Evolutionary conservation across 2,329 filamentous ascomycete species (phyloP).

Genomic region (Fusarium avenaceum): DNA sequence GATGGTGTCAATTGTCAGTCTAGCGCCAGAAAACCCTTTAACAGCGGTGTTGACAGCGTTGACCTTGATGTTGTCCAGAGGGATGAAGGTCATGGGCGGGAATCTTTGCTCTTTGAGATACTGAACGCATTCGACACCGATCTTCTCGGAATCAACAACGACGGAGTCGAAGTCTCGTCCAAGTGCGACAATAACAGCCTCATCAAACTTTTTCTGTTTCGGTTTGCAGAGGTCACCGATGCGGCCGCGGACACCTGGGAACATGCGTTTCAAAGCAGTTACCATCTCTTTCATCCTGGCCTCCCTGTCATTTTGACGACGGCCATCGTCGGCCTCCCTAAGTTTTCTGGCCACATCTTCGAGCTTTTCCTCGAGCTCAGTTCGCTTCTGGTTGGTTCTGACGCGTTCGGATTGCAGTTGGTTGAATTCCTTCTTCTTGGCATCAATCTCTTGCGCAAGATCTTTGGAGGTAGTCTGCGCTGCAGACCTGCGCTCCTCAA

Average conservation of each 20-base stretch:
- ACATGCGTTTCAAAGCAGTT: slow-evolving; percentile 87
- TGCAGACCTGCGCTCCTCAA: slow-evolving; percentile 76
- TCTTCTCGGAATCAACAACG: slow-evolving; percentile 95
- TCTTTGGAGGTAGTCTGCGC: slow-evolving; percentile 75
- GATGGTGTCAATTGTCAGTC: slow-evolving; percentile 94
- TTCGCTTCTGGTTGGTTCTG: slow-evolving; percentile 82
- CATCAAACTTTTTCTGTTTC: slow-evolving; percentile 96
- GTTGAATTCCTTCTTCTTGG: slow-evolving; percentile 93
- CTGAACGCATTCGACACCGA: slow-evolving; percentile 91
- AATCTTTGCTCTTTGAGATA: slow-evolving; percentile 92
- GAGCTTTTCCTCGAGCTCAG: slow-evolving; percentile 92
- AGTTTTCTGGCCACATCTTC: slow-evolving; percentile 84
- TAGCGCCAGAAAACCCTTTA: slow-evolving; percentile 87
- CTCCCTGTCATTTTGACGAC: slow-evolving; percentile 88
- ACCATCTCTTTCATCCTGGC: slow-evolving; percentile 84
- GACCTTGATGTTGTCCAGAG: slow-evolving; percentile 96
- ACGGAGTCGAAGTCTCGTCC: slow-evolving; percentile 95
- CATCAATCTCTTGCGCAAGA: slow-evolving; percentile 81
- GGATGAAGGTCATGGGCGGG: slow-evolving; percentile 92
- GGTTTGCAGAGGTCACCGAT: slow-evolving; percentile 93
- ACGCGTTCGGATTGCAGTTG: slow-evolving; percentile 85
- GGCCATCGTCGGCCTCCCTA: slow-evolving; percentile 86
- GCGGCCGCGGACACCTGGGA: slow-evolving; percentile 90
- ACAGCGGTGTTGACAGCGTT: slow-evolving; percentile 90
- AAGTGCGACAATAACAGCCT: slow-evolving; percentile 91